Evolutionary conservation across 805 yeast genomes (phyloP).

Genomic region (Metschnikowia corniflorae): DNA sequence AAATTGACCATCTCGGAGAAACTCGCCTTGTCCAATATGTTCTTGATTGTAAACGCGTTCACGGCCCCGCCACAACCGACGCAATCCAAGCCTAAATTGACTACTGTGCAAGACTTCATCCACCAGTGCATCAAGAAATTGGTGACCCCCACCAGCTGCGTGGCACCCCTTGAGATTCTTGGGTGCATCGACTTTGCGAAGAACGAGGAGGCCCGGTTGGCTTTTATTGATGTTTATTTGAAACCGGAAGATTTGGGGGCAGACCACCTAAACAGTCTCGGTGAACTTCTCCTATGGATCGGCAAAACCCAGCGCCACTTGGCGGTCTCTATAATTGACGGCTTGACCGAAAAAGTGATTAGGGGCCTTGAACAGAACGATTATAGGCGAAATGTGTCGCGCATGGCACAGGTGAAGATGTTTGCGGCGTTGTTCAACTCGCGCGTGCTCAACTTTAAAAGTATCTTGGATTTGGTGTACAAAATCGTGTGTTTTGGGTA

Average conservation of each 20-base stretch:
- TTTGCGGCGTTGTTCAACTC: constrained; percentile 54
- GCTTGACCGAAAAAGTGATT: constrained; percentile 57
- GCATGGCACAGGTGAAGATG: constrained; percentile 60
- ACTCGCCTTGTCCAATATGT: constrained; percentile 54
- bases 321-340: constrained; percentile 52
- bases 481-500: constrained; percentile 64
- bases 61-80: constrained; percentile 3
- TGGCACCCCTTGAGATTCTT: constrained; percentile 4
- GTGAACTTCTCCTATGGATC: constrained; percentile 39
- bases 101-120: constrained; percentile 13
- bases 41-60: constrained; percentile 51
- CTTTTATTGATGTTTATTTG: constrained; percentile 43
- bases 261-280: constrained; percentile 50
- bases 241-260: constrained; percentile 61
- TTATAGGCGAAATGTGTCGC: constrained; percentile 52
- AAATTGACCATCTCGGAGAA: constrained; percentile 52
- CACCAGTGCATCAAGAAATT: constrained; percentile 12
- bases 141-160: constrained; percentile 3
- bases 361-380: constrained; percentile 65
- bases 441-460: constrained; percentile 43
- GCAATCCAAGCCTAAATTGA: not conserved
- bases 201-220: constrained; percentile 29
- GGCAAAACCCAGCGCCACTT: constrained; percentile 37
- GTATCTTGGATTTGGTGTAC: constrained; percentile 51
- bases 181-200: constrained; percentile 45